These are phyloP conservation scores for Cercospora janseana DNA, from an alignment of 2,329 filamentous ascomycete genomes.

Conservation along the genomic window DNA sequence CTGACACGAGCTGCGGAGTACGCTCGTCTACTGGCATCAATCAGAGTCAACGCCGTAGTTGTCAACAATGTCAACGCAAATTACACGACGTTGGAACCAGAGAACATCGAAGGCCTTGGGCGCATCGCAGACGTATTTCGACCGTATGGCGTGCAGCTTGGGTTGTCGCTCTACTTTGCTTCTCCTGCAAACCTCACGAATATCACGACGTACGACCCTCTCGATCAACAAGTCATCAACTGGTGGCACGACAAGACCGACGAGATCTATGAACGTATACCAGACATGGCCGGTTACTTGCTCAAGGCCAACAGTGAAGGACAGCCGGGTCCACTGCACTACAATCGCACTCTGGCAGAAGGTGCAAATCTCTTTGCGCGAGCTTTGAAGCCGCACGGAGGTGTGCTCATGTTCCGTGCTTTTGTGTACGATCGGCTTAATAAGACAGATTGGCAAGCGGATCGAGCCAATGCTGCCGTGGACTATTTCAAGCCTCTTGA, in stretches of 20 bases:
- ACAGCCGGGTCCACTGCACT: conserved; percentile 66
- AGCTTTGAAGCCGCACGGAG: conserved; percentile 57
- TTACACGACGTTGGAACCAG: conserved; percentile 52
- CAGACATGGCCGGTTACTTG: conserved; percentile 67
- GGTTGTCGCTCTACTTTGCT: conserved; percentile 67
- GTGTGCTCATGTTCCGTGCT: conserved; percentile 67
- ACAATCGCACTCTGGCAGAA: conserved; percentile 67
- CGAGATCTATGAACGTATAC: conserved; percentile 59
- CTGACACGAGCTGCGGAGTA: conserved; percentile 61
- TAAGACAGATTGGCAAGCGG: conserved; percentile 61
- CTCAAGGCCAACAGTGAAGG: conserved; percentile 72
- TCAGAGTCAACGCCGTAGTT: conserved; percentile 64
- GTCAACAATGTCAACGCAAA: conserved; percentile 74
- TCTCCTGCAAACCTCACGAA: conserved; percentile 59
- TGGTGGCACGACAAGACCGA: conserved; percentile 64
- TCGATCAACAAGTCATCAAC: conserved; percentile 57
- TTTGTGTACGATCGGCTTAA: conserved; percentile 67
- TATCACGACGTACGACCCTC: conserved; percentile 63
- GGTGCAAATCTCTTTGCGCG: conserved; percentile 68
- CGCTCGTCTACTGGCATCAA: conserved; percentile 64
- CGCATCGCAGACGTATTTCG: conserved; percentile 64
- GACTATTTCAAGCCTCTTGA: conserved; percentile 66
- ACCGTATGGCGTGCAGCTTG: conserved; percentile 65
- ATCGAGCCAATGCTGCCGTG: conserved; percentile 68
- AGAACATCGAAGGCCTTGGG: conserved; percentile 61